Base-by-base conservation (phyloP, 805 yeast genomes). In the Nakazawaea molendinolei region DNA sequence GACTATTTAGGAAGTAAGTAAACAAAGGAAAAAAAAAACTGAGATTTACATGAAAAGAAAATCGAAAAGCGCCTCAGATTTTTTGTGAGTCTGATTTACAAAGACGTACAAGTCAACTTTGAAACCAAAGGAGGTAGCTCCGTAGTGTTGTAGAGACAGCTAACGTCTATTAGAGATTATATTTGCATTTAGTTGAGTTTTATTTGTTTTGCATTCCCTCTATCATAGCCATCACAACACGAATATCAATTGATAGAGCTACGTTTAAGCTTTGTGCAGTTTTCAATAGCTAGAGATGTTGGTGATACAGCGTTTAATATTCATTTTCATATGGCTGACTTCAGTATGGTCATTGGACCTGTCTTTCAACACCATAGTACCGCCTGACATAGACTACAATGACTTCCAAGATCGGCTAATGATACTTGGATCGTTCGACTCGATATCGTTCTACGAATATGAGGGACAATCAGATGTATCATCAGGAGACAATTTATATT, bases 371-470 rank as follows among this genome's bases (percentile, higher is more conserved):
- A 20, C 31, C 9, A 18, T 31, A 8, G 5, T 13, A 13, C 29
- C 28, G 10, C 41, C 41, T 14, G 34, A 33, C 15, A 33, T 38
- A 7, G 34, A 28, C 15, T 38, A 29, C 19, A 13, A 13, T 5
- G 21, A 28, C n/a, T 33, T 38, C 27, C 15, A 33, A 16, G 33
- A 38, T 19, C 23, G 28, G n/a, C n/a, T 38, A 12, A 8, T 38
- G n/a, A 22, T 38, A 12, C 20, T 38, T n/a, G 41, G 41, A 12
- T 16, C 29, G 12, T 38, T 33, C 24, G 27, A 38, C 15, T 33
- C 37, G 9, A 16, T 38, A 9, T 38, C 41, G 12, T 33, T 29
- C 27, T 38, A 38, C 27, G 23, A 33, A 3, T 38, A 38, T 19
- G 21, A 13, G 14, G 41, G 41, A 9, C 41, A 38, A 26, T 29